Conservation (phyloP, 208 protist genomes). For the Wallacemonas sp. region DNA sequence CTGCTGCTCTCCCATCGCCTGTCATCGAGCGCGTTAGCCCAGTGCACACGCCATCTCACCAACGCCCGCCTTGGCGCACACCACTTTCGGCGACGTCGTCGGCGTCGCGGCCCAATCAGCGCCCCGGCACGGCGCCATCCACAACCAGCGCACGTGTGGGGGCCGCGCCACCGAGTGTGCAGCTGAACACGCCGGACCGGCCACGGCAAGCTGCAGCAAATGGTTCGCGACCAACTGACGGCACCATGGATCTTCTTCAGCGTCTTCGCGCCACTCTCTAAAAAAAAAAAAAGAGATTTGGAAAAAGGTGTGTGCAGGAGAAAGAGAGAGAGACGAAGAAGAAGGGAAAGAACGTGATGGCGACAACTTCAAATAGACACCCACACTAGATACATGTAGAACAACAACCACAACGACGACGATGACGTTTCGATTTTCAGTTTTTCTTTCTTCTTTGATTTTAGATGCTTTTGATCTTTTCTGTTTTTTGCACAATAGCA, state of each 20-base stretch:
- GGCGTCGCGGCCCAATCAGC: not conserved
- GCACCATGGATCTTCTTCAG: constrained; percentile 12
- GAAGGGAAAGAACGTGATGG: too few species aligned
- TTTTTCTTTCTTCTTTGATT: not conserved
- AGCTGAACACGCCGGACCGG: constrained; percentile 1
- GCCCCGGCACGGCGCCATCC: constrained; percentile 1
- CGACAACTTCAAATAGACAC: too few species aligned
- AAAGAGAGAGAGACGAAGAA: too few species aligned
- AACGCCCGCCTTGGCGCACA: not conserved
- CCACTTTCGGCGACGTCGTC: not conserved
- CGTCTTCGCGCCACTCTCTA: constrained; percentile 3
- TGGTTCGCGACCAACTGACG: not conserved
- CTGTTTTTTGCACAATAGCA: too few species aligned
- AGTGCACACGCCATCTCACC: not conserved
- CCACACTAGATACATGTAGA: too few species aligned
- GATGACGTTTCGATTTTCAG: too few species aligned
- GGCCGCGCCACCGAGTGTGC: not conserved
- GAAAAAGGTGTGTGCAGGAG: too few species aligned
- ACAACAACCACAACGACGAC: too few species aligned
- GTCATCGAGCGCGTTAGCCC: not conserved
- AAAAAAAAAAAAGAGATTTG: too few species aligned
- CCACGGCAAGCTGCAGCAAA: not conserved
- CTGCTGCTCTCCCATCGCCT: not conserved
- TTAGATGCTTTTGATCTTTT: not conserved
- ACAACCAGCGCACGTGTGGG: not conserved